phyloP scores from a whole-genome alignment of 345 rosid genomes.

The Gossypium australe region DNA sequence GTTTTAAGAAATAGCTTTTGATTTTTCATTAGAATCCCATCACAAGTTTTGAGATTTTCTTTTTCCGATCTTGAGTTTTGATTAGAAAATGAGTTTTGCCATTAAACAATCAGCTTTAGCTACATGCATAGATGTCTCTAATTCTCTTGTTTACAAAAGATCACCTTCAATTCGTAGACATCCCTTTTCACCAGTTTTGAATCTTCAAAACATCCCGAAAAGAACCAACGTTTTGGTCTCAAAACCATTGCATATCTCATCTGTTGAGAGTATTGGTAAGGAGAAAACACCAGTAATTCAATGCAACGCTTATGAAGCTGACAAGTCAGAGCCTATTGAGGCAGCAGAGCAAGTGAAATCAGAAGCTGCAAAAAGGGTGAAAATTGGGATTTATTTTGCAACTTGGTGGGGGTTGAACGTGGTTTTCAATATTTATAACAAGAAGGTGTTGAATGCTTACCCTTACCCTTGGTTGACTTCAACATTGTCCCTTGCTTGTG shows the following conservation, averaged over 20 bases:
- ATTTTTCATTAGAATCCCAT: not conserved
- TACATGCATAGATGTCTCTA: slow-evolving; percentile 38
- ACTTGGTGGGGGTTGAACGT: slow-evolving; percentile 98
- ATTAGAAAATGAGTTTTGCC: slow-evolving; percentile 35
- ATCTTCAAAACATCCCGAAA: slow-evolving; percentile 18
- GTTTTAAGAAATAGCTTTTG: not conserved
- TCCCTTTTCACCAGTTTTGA: slow-evolving; percentile 33
- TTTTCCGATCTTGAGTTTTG: not conserved
- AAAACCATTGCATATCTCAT: slow-evolving; percentile 59
- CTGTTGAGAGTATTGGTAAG: slow-evolving; percentile 27
- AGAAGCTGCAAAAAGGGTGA: slow-evolving; percentile 53
- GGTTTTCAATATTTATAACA: slow-evolving; percentile 91
- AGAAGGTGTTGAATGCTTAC: slow-evolving; percentile 92
- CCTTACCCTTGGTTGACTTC: slow-evolving; percentile 99
- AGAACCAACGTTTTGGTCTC: slow-evolving; percentile 34
- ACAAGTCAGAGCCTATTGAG: slow-evolving; percentile 54
- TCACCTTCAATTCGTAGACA: slow-evolving; percentile 25
- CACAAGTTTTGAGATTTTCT: not conserved
- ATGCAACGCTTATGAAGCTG: slow-evolving; percentile 87
- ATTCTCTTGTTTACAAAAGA: slow-evolving; percentile 29
- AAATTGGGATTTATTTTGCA: slow-evolving; percentile 89
- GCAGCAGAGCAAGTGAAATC: slow-evolving; percentile 26
- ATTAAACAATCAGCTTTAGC: slow-evolving; percentile 32
- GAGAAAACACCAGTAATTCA: slow-evolving; percentile 31
- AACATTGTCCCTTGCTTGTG: slow-evolving; percentile 86